Evolutionary conservation across 1,284 basidiomycete genomes (phyloP), one percentile per base, ranked within the genome.

Genomic region (Hemileia vastatrix): DNA sequence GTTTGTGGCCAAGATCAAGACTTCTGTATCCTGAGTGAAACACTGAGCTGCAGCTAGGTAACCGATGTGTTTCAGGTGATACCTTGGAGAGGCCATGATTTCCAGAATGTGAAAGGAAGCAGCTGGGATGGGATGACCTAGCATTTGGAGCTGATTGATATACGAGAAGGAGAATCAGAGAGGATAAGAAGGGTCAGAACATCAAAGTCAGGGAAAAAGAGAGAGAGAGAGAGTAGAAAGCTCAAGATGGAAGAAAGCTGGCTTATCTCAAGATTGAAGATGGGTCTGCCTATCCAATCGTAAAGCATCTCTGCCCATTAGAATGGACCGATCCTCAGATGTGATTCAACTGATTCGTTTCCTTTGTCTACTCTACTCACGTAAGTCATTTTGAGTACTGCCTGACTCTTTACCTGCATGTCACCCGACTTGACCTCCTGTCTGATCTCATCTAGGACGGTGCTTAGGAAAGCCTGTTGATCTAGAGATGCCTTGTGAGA

Each of bases 1-100:
- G 77, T 99, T 99, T 6, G 95, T 96, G 0, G 94, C 95, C 51
- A 98, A 83, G 81, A 99, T 96, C 23, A 97, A 84, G 43, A 98
- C 94, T 71, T 98, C 95, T 0, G 93, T 97, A 66, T 95, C 90
- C 67, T 90, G 84, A 31, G 86, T 83, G 76, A 98, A 98, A 0
- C 91, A 93, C 76, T 95, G 90, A 0, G 84, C 82, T 0, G 95
- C 93, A 0, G 89, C 95, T 15, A 98, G 84, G 77, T 99, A 98
- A 13, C 95, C 95, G 49, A 97, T 86, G 45, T 86, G 86, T 80
- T 99, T 99, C 68, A 96, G 81, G 77, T 97, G 92, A 70, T 87
- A 85, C 71, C 86, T 86, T 1, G 87, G 80, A 1, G 90, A 92
- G 31, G 91, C 92, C 95, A 98, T 98, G 72, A 94, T 90, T 74